A percentile compares a stretch with the other conserved stretches of the same genome.
Evolutionary conservation across 192 early-diverging fungal genomes (phyloP).

Genomic region (Coemansia reversa): DNA sequence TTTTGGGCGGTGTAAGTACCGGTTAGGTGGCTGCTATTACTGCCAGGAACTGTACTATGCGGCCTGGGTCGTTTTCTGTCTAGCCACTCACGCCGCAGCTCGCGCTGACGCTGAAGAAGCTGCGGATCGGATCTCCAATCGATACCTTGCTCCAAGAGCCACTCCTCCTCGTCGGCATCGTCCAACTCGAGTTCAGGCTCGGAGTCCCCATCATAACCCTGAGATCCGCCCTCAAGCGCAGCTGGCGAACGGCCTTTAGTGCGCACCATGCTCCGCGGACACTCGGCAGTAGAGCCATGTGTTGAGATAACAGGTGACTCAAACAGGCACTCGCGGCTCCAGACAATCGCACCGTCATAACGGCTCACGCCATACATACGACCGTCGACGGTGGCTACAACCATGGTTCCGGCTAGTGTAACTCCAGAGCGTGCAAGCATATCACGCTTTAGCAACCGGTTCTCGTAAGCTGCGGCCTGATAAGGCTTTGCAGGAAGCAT

Average conservation of each 20-base stretch:
- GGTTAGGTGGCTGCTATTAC: neutral
- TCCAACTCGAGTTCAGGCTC: neutral
- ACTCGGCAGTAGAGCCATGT: slow-evolving; percentile 2
- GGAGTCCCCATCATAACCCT: neutral
- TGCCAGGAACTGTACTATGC: neutral
- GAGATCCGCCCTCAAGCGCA: neutral
- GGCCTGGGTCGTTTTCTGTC: slow-evolving; percentile 5
- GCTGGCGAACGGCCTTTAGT: slow-evolving; percentile 15
- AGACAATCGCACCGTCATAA: slow-evolving; percentile 42
- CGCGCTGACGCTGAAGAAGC: slow-evolving; percentile 35
- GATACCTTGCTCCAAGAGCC: slow-evolving; percentile 53
- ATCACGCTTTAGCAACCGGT: slow-evolving; percentile 34
- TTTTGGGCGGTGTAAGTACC: neutral
- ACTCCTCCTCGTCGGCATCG: slow-evolving; percentile 38
- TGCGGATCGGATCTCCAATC: slow-evolving; percentile 51
- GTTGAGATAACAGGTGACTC: slow-evolving; percentile 8
- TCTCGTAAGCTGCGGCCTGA: slow-evolving; percentile 21
- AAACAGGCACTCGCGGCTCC: slow-evolving; percentile 36
- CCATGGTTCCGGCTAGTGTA: slow-evolving; percentile 40
- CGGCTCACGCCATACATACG: slow-evolving; percentile 49
- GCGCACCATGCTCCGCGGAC: slow-evolving; percentile 41
- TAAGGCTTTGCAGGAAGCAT: slow-evolving; percentile 46
- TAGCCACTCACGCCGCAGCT: slow-evolving; percentile 41
- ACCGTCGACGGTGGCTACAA: slow-evolving; percentile 50
- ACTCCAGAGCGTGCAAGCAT: slow-evolving; percentile 37